Evolutionary conservation across 805 yeast species (phyloP).

Genomic region (Kurtzmaniella fragi): DNA sequence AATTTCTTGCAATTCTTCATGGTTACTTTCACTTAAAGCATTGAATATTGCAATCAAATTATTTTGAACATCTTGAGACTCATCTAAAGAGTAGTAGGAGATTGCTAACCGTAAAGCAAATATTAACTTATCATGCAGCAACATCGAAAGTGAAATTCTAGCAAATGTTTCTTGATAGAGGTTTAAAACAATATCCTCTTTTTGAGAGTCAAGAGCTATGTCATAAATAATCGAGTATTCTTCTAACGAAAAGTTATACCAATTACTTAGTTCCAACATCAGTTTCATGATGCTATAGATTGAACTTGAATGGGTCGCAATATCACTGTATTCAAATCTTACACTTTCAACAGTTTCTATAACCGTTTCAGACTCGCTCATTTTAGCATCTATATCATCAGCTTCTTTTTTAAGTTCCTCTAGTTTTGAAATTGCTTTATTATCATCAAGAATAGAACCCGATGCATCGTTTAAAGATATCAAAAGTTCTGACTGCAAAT

Average conservation of each 20-base stretch:
- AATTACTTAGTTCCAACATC: conserved; percentile 33
- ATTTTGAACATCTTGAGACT: conserved; percentile 17
- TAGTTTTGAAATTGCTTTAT: conserved; percentile 51
- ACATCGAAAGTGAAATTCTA: conserved; percentile 42
- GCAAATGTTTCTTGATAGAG: conserved; percentile 47
- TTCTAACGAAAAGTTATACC: conserved; percentile 57
- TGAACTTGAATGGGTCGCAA: conserved; percentile 52
- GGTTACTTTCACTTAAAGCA: no score
- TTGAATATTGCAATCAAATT: conserved; percentile 5
- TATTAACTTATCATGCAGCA: conserved; percentile 38
- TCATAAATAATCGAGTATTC: conserved; percentile 16
- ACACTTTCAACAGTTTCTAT: conserved; percentile 50
- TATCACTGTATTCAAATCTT: conserved; percentile 42
- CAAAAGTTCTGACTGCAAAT: conserved; percentile 57
- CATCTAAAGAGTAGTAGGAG: conserved; percentile 17
- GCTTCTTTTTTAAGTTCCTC: conserved; percentile 66
- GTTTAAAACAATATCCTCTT: conserved; percentile 23
- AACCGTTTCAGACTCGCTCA: conserved; percentile 49
- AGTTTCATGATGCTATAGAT: conserved; percentile 44
- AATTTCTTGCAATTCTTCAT: no score
- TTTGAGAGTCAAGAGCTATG: conserved; percentile 8
- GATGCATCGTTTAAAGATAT: conserved; percentile 50
- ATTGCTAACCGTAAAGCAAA: conserved; percentile 38
- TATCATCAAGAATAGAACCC: conserved; percentile 66
- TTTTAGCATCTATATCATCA: conserved; percentile 44